Base-by-base conservation (phyloP, 2,329 filamentous ascomycete genomes). In the Talaromyces sp. region DNA sequence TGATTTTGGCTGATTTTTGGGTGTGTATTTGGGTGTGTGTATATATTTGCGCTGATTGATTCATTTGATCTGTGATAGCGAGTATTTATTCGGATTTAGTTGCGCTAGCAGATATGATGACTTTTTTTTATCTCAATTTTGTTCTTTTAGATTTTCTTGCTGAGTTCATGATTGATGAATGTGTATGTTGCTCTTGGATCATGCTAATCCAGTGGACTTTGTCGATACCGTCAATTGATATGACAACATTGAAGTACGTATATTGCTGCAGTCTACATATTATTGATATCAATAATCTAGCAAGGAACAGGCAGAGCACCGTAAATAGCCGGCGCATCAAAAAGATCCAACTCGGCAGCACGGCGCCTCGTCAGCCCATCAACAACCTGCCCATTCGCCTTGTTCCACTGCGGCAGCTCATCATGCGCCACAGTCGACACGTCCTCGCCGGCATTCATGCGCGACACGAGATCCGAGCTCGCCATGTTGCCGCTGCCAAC, bases 1-100 rank as follows among this genome's bases (percentile, higher is more conserved):
- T 73, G 51, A 30, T 19, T 30, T 28, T 47, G 17, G 15, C 36
- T 53, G 28, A 27, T 2, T 28, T 53, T 54, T 54, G 10, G 15
- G 8, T 33, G 22, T 33, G n/a, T 33, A 54, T 28, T 19, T 32
- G 22, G n/a, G n/a, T 17, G 22, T 9, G 30, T 54, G 51, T 33
- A 54, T 54, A 28, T 54, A 44, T 44, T 44, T 44, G 42, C 42
- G n/a, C n/a, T 19, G 44, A 25, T n/a, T n/a, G 44, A 25, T n/a
- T n/a, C 15, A 8, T 44, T 47, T 36, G 32, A 36, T 17, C 36
- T 39, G 8, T 39, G 36, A 39, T n/a, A 39, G 36, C 36, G 36
- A n/a, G 7, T 39, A n/a, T 39, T n/a, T 8, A n/a, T 39, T 39
- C 36, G 36, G 36, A 39, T 39, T 39, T 39, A n/a, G 36, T 39